A percentile compares a stretch with the other conserved stretches of the same genome.
phyloP scores from a whole-genome alignment of 1,284 basidiomycete genomes.

The Pseudozyma pruni region DNA sequence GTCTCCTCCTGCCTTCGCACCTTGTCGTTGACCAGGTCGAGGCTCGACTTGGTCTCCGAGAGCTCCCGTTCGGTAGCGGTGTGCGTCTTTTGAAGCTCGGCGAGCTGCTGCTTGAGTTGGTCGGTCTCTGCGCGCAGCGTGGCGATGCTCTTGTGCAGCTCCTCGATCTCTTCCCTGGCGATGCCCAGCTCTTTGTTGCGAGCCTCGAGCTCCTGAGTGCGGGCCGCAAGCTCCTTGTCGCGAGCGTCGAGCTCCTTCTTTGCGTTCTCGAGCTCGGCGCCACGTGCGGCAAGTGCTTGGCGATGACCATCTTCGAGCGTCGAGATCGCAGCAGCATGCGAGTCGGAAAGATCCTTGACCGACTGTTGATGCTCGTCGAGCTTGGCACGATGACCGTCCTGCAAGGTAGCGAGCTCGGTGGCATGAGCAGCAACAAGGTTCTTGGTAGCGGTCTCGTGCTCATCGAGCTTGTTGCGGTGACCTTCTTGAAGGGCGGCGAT shows the following conservation, averaged over 20 bases:
- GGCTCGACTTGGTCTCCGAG: slow-evolving; percentile 34
- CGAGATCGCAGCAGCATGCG: slow-evolving; percentile 22
- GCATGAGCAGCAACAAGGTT: slow-evolving; percentile 19
- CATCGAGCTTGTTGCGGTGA: slow-evolving; percentile 9
- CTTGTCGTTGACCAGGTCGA: slow-evolving; percentile 46
- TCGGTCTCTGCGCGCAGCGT: slow-evolving; percentile 32
- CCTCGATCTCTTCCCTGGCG: slow-evolving; percentile 33
- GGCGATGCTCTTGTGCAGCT: slow-evolving; percentile 38
- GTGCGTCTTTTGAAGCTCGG: slow-evolving; percentile 30
- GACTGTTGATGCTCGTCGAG: slow-evolving; percentile 17
- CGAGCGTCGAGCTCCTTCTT: slow-evolving; percentile 14
- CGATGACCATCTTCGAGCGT: slow-evolving; percentile 27
- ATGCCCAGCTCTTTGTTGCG: slow-evolving; percentile 19
- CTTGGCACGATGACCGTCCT: slow-evolving; percentile 16
- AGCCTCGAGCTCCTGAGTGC: slow-evolving; percentile 11
- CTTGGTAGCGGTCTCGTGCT: slow-evolving; percentile 10
- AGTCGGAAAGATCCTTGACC: slow-evolving; percentile 16
- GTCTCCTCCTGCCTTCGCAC: slow-evolving; percentile 43
- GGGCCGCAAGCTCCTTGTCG: slow-evolving; percentile 7
- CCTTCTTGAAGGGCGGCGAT: slow-evolving; percentile 13
- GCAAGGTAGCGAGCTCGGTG: slow-evolving; percentile 13
- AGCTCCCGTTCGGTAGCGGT: slow-evolving; percentile 32
- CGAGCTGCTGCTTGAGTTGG: slow-evolving; percentile 32
- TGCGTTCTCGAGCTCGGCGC: slow-evolving; percentile 12
- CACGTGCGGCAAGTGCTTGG: slow-evolving; percentile 20